phyloP scores from a whole-genome alignment of 75 land plant species.

The Azolla pinnata region DNA sequence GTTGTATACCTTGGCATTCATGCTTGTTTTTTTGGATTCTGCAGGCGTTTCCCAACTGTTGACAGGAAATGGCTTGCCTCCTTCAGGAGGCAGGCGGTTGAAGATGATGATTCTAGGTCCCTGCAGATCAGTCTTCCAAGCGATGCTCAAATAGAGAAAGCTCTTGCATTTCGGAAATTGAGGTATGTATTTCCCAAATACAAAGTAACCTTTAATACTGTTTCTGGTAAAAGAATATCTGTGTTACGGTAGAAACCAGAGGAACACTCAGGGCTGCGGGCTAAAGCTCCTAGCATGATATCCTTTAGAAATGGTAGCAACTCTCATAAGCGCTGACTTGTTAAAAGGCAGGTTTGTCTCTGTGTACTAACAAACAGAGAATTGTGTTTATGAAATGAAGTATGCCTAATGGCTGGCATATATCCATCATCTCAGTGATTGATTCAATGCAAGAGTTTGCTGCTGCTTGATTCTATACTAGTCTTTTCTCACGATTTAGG shows the following conservation, averaged over 20 bases:
- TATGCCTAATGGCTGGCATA: too few relatives aligned
- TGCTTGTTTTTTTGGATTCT: neutral
- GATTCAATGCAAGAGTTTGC: too few relatives aligned
- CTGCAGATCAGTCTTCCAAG: constrained; percentile 38
- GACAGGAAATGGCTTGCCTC: constrained; percentile 69
- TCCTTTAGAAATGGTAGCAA: too few relatives aligned
- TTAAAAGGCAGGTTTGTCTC: too few relatives aligned
- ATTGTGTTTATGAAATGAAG: too few relatives aligned
- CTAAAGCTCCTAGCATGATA: too few relatives aligned
- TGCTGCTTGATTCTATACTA: too few relatives aligned
- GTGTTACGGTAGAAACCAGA: neutral
- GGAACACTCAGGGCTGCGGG: too few relatives aligned
- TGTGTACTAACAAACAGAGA: too few relatives aligned
- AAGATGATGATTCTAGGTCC: constrained; percentile 5
- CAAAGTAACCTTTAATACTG: neutral
- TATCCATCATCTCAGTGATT: too few relatives aligned
- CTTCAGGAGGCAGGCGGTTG: constrained; percentile 28
- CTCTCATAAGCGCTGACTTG: too few relatives aligned
- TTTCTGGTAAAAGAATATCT: neutral
- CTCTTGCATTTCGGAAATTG: constrained; percentile 47
- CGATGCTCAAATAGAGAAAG: constrained; percentile 57
- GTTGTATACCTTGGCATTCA: neutral
- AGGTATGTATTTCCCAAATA: constrained; percentile 39
- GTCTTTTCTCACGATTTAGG: too few relatives aligned
- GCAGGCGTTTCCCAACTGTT: constrained; percentile 90